phyloP scores from a whole-genome alignment of 768 basidiomycete genomes.

The Dentipellis fragilis region DNA sequence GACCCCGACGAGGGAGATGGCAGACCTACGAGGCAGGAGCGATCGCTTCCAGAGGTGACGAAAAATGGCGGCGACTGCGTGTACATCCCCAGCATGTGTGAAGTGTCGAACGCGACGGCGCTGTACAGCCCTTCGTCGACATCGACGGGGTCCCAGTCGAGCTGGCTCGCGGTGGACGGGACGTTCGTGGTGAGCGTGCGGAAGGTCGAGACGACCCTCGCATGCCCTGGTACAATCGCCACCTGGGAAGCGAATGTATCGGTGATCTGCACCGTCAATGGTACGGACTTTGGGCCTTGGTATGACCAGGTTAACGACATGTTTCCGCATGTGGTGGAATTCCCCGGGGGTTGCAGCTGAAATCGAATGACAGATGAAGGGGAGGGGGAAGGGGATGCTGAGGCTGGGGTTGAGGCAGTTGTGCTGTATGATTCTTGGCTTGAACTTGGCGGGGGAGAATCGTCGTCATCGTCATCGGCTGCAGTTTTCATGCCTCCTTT shows the following conservation, averaged over 20 bases:
- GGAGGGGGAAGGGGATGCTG: background rate
- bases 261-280: constrained; percentile 17
- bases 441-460: background rate
- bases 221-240: background rate
- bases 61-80: constrained; percentile 22
- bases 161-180: constrained; percentile 15
- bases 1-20: background rate
- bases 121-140: constrained; percentile 26
- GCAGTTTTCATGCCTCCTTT: background rate
- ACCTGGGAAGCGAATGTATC: constrained; percentile 11
- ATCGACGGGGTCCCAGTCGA: constrained; percentile 23
- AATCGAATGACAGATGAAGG: background rate
- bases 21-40: constrained; percentile 14
- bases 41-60: constrained; percentile 11
- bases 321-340: constrained; percentile 21
- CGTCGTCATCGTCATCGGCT: background rate
- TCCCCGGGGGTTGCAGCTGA: constrained; percentile 16
- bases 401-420: background rate
- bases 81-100: constrained; percentile 9
- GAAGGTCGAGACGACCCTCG: constrained; percentile 7
- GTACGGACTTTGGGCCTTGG: constrained; percentile 2
- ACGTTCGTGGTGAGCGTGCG: constrained; percentile 20
- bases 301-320: constrained; percentile 20
- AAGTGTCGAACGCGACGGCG: constrained; percentile 18
- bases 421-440: background rate